phyloP scores from a whole-genome alignment of 176 grass and related monocot species.

The Oryza coarctata region DNA sequence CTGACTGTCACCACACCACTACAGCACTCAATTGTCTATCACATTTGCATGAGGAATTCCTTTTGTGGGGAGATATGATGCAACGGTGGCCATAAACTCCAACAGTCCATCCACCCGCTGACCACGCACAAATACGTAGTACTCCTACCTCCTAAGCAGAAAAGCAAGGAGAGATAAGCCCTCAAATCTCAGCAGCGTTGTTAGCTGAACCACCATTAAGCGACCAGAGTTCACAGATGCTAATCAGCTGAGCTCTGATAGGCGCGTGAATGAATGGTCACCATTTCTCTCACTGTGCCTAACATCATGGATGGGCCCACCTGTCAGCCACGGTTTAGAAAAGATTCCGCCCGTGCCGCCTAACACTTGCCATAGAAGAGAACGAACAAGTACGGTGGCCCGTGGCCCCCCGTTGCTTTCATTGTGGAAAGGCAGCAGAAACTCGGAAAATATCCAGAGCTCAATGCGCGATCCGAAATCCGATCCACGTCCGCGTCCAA shows the following conservation, averaged over 20 bases:
- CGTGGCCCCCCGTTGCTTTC: conserved; percentile 22
- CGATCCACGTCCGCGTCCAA: conserved; percentile 21
- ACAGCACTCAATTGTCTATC: background rate
- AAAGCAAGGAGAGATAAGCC: background rate
- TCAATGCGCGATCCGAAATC: background rate
- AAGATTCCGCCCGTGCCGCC: background rate
- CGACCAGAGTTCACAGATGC: background rate
- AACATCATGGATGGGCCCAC: background rate
- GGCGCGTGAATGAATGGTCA: background rate
- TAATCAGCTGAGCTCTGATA: background rate
- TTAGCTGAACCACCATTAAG: background rate
- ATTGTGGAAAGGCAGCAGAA: background rate
- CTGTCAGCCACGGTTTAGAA: background rate
- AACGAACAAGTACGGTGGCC: conserved; percentile 13
- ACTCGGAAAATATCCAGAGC: conserved; percentile 31
- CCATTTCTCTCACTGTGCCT: background rate
- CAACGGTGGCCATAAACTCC: conserved; percentile 15
- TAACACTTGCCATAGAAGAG: background rate
- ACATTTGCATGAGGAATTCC: background rate
- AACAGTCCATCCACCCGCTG: conserved; percentile 30
- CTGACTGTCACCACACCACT: conserved; percentile 27
- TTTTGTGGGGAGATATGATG: background rate
- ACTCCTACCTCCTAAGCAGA: background rate
- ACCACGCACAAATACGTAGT: background rate
- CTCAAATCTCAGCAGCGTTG: background rate